Evolutionary conservation across 192 early-diverging fungal genomes (phyloP), one percentile per base, ranked within the genome.

Genomic region (Chytriomyces sp.): DNA sequence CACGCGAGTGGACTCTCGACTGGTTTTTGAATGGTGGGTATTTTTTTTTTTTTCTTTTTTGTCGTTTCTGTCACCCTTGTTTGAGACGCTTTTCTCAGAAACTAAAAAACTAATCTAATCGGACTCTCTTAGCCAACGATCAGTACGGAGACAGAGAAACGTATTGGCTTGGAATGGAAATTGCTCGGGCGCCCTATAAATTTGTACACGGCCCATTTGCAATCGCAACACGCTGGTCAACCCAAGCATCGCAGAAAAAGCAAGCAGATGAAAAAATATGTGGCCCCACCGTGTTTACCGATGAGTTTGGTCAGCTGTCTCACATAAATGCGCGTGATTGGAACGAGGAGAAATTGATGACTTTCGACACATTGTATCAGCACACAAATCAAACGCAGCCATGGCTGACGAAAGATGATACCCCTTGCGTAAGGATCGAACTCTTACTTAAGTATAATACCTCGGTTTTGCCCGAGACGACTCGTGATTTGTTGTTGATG

Each of bases 81-180:
- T 57, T 20, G 53, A 1, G 35, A 35, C 35, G 1, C 35, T 35
- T 0, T 35, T 35, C 35, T 35, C 35, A 35, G 35, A 35, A 35
- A 4, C 35, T 2, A 35, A 35, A 35, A 35, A 1, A 35, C 35
- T 35, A 0, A 35, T 35, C 35, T 35, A 35, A 35, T 35, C 35
- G 35, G 53, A n/a, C 0, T 57, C 3, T 13, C 53, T n/a, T 3
- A 57, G 53, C 53, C 53, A 57, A n/a, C 16, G 16, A 57, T 57
- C 53, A 1, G 53, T n/a, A 57, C 20, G 53, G 53, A 20, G 53
- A 57, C 20, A 13, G 53, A n/a, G 53, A 57, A 20, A 13, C 13
- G 53, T 57, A 57, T 57, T 57, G 53, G 53, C 53, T 57, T 57
- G 53, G 53, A 13, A 13, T 57, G 20, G 53, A 57, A 57, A 57